Conservation (phyloP, 345 rosid species). For the Gossypium bickii region DNA sequence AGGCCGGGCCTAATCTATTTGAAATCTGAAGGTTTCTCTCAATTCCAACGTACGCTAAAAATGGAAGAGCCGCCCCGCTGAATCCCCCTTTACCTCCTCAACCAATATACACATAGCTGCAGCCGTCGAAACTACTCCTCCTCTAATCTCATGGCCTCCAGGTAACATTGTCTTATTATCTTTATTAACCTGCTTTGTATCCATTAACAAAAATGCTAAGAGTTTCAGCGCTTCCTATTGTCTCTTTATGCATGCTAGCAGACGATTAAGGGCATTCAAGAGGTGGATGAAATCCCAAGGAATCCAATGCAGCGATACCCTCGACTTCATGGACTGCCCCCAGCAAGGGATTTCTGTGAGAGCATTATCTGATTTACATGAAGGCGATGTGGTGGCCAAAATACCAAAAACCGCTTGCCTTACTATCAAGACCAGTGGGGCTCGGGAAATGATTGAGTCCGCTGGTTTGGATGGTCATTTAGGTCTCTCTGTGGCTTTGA, state of each 20-base stretch:
- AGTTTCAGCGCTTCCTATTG: not conserved
- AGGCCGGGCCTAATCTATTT: too few species aligned
- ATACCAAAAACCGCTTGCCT: conserved; percentile 84
- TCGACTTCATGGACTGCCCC: conserved; percentile 42
- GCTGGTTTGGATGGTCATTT: conserved; percentile 60
- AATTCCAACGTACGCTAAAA: too few species aligned
- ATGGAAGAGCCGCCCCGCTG: too few species aligned
- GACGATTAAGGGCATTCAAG: conserved; percentile 82
- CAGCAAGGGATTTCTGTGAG: conserved; percentile 49
- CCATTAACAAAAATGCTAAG: not conserved
- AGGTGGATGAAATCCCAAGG: conserved; percentile 81
- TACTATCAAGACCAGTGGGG: conserved; percentile 59
- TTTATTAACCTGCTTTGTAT: not conserved
- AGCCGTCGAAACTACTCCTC: not conserved
- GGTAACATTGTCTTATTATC: not conserved
- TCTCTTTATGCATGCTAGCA: conserved; percentile 15
- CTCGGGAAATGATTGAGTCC: conserved; percentile 44
- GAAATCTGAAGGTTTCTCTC: too few species aligned
- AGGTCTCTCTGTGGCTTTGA: conserved; percentile 68
- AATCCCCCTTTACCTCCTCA: too few species aligned
- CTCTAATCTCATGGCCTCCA: conserved; percentile 14
- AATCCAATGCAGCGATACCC: conserved; percentile 48
- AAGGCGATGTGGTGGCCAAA: conserved; percentile 66
- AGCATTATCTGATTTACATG: conserved; percentile 52
- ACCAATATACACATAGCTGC: too few species aligned